Conservation (phyloP, 345 rosid species). For the Heritiera littoralis region DNA sequence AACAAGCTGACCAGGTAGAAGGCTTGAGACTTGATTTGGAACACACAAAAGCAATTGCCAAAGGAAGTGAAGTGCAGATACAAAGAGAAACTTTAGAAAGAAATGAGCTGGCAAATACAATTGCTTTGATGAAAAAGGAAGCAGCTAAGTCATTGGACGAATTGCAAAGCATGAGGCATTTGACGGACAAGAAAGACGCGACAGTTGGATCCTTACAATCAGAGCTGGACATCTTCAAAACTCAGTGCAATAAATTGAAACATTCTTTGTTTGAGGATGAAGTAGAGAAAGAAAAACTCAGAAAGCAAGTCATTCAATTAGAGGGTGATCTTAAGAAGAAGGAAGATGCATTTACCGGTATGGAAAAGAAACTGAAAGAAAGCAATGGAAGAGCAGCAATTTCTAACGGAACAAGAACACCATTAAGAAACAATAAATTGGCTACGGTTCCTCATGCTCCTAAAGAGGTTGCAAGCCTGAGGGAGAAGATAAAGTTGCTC, state of each 20-base stretch:
- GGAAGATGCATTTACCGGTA: constrained; percentile 44
- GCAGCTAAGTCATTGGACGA: constrained; percentile 46
- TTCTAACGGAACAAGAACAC: constrained; percentile 41
- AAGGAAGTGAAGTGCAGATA: constrained; percentile 44
- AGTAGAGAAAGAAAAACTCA: constrained; percentile 63
- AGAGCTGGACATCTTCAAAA: constrained; percentile 48
- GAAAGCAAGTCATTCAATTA: constrained; percentile 51
- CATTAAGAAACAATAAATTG: constrained; percentile 46
- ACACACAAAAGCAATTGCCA: constrained; percentile 39
- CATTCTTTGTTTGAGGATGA: constrained; percentile 50
- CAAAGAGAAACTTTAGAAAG: constrained; percentile 45
- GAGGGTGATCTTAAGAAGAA: constrained; percentile 71
- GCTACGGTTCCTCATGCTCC: constrained; percentile 41
- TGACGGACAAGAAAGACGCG: constrained; percentile 50
- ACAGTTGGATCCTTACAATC: constrained; percentile 38
- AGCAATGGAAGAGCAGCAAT: constrained; percentile 40
- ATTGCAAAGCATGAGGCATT: constrained; percentile 37
- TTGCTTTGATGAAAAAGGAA: constrained; percentile 51
- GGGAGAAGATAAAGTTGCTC: constrained; percentile 55
- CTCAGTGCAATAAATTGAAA: constrained; percentile 48
- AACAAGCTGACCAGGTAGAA: constrained; percentile 39
- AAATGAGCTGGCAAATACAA: constrained; percentile 38
- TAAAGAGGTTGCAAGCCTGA: constrained; percentile 61
- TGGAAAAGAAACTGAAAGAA: constrained; percentile 62
- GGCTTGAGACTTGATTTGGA: constrained; percentile 47